Percentiles rank a stretch among this genome's conserved stretches.
These are phyloP conservation scores for Mycena filopes DNA, from an alignment of 768 basidiomycete genomes.

Conservation along the genomic window DNA sequence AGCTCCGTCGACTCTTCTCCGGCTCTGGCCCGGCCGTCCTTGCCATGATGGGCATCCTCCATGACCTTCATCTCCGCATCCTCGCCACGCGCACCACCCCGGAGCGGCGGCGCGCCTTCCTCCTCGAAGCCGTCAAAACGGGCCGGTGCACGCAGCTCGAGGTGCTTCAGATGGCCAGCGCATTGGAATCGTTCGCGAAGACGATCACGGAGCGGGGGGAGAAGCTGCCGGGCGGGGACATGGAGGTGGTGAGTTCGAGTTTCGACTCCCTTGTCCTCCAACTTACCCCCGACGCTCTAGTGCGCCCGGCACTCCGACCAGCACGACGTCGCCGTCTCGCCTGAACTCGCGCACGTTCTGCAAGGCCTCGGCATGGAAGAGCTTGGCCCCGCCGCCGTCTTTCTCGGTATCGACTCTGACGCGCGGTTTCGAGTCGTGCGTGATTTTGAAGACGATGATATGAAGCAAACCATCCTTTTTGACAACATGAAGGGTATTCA, in stretches of 20 bases:
- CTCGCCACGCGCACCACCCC: not conserved
- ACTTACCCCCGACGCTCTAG: not conserved
- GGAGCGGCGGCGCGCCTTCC: not conserved
- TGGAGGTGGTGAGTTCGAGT: not conserved
- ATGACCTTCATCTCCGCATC: slow-evolving; percentile 20
- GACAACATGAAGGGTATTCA: not conserved
- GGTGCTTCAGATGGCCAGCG: not conserved
- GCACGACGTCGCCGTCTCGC: not conserved
- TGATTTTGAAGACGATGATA: not conserved
- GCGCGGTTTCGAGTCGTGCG: not conserved
- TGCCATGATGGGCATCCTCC: slow-evolving; percentile 9
- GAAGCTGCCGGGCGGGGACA: not conserved
- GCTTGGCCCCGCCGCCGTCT: not conserved
- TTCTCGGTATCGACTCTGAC: slow-evolving; percentile 5
- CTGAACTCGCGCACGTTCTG: not conserved
- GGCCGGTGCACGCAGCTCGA: not conserved
- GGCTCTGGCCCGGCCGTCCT: not conserved
- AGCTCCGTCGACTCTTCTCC: slow-evolving; percentile 11
- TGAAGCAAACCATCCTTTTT: not conserved
- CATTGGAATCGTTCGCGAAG: not conserved
- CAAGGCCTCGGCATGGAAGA: slow-evolving; percentile 13
- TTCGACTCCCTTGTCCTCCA: not conserved
- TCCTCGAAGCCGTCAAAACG: not conserved
- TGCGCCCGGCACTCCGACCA: not conserved
- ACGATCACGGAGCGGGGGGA: not conserved